Evolutionary conservation across 2,329 filamentous ascomycete genomes (phyloP).

Genomic region (Kalmusia sp.): DNA sequence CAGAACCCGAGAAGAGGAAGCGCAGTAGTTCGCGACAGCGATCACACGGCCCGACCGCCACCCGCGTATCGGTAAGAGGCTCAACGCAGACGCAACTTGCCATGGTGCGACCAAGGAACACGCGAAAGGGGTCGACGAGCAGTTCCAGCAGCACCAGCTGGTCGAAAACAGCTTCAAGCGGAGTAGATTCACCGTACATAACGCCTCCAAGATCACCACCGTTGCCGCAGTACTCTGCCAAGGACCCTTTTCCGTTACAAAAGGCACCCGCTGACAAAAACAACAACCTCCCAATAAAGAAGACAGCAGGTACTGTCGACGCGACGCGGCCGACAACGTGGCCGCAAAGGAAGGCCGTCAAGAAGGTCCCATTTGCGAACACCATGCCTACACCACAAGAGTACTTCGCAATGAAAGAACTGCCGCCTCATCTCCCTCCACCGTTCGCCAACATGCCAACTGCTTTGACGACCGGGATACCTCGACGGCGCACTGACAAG

Average conservation of each 20-base stretch:
- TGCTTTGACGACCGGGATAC: slow-evolving; percentile 24
- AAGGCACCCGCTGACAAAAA: slow-evolving; percentile 10
- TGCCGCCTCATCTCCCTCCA: slow-evolving; percentile 21
- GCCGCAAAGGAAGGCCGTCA: slow-evolving; percentile 27
- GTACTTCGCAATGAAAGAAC: slow-evolving; percentile 14
- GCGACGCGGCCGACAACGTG: slow-evolving; percentile 29
- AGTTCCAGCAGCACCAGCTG: slow-evolving; percentile 21
- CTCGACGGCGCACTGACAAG: slow-evolving; percentile 38
- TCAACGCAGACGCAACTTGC: slow-evolving; percentile 45
- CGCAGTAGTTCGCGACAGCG: slow-evolving; percentile 30
- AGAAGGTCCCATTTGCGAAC: slow-evolving; percentile 10
- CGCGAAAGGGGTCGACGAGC: slow-evolving; percentile 30
- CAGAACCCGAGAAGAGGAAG: slow-evolving; percentile 30
- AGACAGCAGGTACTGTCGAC: slow-evolving; percentile 32
- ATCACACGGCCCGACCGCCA: slow-evolving; percentile 33
- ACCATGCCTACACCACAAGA: slow-evolving; percentile 8
- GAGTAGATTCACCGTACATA: slow-evolving; percentile 26
- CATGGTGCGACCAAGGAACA: slow-evolving; percentile 42
- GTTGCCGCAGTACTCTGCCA: slow-evolving; percentile 20
- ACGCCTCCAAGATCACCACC: slow-evolving; percentile 24
- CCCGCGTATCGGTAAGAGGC: slow-evolving; percentile 39
- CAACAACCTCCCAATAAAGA: slow-evolving; percentile 11
- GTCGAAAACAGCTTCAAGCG: slow-evolving; percentile 28
- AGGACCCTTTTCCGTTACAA: slow-evolving; percentile 19
- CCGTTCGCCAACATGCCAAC: slow-evolving; percentile 21